Conservation (phyloP, 352 stramenopile genomes). For the Thalassiosira mediterranea region DNA sequence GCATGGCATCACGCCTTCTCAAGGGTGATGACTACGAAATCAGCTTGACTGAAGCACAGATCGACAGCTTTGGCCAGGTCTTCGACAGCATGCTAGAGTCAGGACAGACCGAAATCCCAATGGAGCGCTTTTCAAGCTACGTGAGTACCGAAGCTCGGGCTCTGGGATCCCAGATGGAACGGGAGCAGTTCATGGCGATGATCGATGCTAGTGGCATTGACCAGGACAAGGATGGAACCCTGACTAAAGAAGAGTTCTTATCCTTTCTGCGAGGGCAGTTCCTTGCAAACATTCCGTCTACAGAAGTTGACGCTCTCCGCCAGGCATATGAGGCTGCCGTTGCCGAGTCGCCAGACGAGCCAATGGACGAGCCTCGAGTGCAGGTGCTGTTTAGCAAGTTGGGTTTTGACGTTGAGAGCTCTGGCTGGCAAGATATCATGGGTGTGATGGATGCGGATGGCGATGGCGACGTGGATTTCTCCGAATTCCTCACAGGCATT, state of each 20-base stretch:
- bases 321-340: conserved; percentile 13
- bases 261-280: conserved; percentile 6
- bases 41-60: conserved; percentile 6
- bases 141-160: conserved; percentile 11
- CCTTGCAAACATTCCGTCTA: conserved; percentile 4
- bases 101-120: conserved; percentile 9
- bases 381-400: conserved; percentile 4
- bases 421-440: neutral
- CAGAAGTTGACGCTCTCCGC: conserved; percentile 3
- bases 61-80: conserved; percentile 8
- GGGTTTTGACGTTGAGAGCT: conserved; percentile 1
- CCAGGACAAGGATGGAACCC: conserved; percentile 7
- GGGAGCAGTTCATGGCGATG: conserved; percentile 12
- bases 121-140: conserved; percentile 6
- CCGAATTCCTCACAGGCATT: conserved; percentile 16
- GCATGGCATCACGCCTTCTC: neutral
- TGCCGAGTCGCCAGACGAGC: neutral
- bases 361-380: conserved; percentile 10
- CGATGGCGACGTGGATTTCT: conserved; percentile 14
- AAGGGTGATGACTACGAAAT: conserved; percentile 15
- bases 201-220: conserved; percentile 17
- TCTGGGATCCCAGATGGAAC: conserved; percentile 7
- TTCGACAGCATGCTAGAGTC: conserved; percentile 7
- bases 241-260: conserved; percentile 19
- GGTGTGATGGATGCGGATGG: conserved; percentile 14